These are phyloP conservation scores for Flaveria floridana DNA, from an alignment of 140 eudicot species.

Conservation along the genomic window DNA sequence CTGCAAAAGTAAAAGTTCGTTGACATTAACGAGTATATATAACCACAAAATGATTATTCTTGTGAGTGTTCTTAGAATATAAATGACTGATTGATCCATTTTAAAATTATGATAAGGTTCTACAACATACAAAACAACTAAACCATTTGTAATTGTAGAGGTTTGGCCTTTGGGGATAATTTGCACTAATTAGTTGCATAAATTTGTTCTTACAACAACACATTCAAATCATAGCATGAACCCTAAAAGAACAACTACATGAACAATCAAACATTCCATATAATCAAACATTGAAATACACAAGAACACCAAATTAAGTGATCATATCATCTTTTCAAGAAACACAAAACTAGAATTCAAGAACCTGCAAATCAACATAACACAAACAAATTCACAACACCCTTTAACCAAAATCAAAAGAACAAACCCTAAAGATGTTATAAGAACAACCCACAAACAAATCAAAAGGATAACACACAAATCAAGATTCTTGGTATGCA, in stretches of 20 bases:
- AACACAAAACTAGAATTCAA: background rate
- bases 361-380: background rate
- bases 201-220: background rate
- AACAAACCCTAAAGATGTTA: conserved; percentile 20
- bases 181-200: conserved; percentile 23
- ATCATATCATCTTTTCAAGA: conserved; percentile 10
- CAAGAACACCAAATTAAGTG: conserved; percentile 7
- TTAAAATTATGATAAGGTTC: conserved; percentile 15
- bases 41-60: background rate
- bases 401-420: background rate
- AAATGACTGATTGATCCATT: conserved; percentile 23
- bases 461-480: conserved; percentile 20
- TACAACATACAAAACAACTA: conserved; percentile 20
- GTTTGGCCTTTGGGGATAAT: background rate
- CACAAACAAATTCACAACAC: background rate
- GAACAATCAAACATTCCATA: background rate
- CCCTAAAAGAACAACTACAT: conserved; percentile 1
- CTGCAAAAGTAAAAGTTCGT: background rate
- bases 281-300: background rate
- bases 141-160: conserved; percentile 12
- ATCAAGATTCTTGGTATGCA: background rate
- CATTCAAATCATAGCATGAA: conserved; percentile 3
- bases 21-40: background rate
- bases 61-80: background rate
- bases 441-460: conserved; percentile 4